These are phyloP conservation scores for Nothomitra cinnamomea DNA, from an alignment of 2,329 filamentous ascomycete genomes.

Conservation along the genomic window DNA sequence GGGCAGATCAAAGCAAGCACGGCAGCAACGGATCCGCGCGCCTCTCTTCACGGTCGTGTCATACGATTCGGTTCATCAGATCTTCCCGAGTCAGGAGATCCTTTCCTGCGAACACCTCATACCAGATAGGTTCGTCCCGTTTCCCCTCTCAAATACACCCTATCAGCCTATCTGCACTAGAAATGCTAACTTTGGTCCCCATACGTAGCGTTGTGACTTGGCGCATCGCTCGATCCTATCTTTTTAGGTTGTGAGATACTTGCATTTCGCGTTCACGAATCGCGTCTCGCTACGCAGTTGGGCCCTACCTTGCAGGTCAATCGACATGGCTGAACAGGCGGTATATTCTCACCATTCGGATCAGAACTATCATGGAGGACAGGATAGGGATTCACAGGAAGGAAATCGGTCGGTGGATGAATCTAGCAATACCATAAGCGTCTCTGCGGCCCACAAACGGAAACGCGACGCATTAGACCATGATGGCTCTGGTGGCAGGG, in stretches of 20 bases:
- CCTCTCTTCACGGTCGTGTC: background rate
- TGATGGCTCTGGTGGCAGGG: background rate
- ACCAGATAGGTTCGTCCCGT: slow-evolving; percentile 4
- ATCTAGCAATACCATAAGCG: background rate
- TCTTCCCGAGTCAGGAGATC: slow-evolving; percentile 3
- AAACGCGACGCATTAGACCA: slow-evolving; percentile 6
- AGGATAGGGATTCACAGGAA: slow-evolving; percentile 1
- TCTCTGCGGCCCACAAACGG: slow-evolving; percentile 1
- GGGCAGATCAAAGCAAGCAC: background rate
- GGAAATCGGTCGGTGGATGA: background rate
- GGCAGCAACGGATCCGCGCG: slow-evolving; percentile 2
- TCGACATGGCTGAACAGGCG: background rate
- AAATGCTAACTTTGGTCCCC: background rate
- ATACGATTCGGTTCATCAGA: slow-evolving; percentile 4
- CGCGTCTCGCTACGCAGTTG: slow-evolving; percentile 2
- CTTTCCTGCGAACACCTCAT: slow-evolving; percentile 1
- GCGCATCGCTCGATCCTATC: background rate
- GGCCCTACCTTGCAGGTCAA: background rate
- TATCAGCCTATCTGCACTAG: background rate
- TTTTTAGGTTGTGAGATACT: background rate
- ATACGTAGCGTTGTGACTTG: slow-evolving; percentile 1
- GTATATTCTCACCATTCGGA: background rate
- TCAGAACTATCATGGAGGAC: slow-evolving; percentile 2
- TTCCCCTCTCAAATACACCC: slow-evolving; percentile 1
- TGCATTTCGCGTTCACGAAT: slow-evolving; percentile 2